A percentile compares a stretch with the other conserved stretches of the same genome.
Conservation (phyloP, 2,329 filamentous ascomycete genomes). For the Fusarium avenaceum region DNA sequence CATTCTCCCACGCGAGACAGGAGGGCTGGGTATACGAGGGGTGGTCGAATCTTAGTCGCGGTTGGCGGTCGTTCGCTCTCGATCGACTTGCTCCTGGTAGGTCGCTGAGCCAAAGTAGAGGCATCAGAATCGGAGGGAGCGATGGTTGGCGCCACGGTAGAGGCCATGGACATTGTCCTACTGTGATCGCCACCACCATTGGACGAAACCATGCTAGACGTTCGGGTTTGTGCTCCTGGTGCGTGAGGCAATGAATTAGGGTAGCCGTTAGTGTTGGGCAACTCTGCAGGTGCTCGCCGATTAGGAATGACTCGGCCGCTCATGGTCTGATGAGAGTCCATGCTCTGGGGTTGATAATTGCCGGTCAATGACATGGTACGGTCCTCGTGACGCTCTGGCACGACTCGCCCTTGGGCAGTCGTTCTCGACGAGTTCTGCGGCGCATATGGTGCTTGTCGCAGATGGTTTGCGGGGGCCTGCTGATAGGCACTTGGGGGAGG, state of each 20-base stretch:
- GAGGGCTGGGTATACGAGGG: conserved; percentile 92
- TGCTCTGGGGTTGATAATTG: conserved; percentile 75
- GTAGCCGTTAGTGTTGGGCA: conserved; percentile 55
- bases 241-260: conserved; percentile 57
- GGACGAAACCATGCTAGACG: conserved; percentile 73
- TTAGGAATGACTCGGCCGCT: conserved; percentile 92
- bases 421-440: conserved; percentile 77
- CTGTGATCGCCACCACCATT: conserved; percentile 61
- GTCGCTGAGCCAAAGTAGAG: conserved; percentile 65
- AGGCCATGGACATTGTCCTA: conserved; percentile 93
- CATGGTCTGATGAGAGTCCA: conserved; percentile 89
- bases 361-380: conserved; percentile 96
- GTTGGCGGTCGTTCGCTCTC: conserved; percentile 69
- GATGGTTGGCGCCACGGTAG: conserved; percentile 80
- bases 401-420: conserved; percentile 90
- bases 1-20: conserved; percentile 94
- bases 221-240: conserved; percentile 69
- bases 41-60: conserved; percentile 74
- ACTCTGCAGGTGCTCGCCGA: conserved; percentile 63
- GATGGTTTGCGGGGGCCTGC: conserved; percentile 77
- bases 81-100: conserved; percentile 69
- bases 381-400: conserved; percentile 92
- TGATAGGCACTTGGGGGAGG: conserved; percentile 73
- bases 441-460: conserved; percentile 80
- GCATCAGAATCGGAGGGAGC: conserved; percentile 70